Evolutionary conservation across 2,329 filamentous ascomycete species (phyloP), one percentile per base, ranked within the genome.

Genomic region (Penicillium sp.): DNA sequence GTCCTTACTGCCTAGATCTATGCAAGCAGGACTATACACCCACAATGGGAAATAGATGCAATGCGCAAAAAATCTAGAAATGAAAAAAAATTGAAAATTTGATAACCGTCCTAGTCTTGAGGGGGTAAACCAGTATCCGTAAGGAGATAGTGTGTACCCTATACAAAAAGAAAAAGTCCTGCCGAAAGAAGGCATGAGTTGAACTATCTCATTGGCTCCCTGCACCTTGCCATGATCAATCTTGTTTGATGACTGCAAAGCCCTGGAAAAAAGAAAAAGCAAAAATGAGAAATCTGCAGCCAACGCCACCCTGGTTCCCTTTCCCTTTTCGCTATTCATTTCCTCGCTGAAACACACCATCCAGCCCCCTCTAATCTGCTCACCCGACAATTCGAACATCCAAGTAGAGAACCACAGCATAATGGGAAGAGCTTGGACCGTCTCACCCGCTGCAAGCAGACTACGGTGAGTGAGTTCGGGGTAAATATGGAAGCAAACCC

Each of bases 181-280:
- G 56, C 63, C 48, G 25, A 59, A 59, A 59, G 22, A 48, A 58
- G 40, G 48, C 53, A 49, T 26, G 8, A 33, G 28, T 48, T 13
- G 2, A 25, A 7, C 25, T 1, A 16, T 19, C n/a, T 45, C 25
- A 61, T 61, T 63, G 61, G 58, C 40, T 55, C 16, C 46, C 52
- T 61, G 61, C 64, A 60, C 58, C 55, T 57, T 62, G 55, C 60
- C 64, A 60, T 55, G 10, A 43, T 33, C 48, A 25, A 45, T 57
- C 58, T 57, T 38, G 28, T 55, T 64, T 55, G 30, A 49, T 30
- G 42, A 58, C 57, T 43, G 30, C 43, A 52, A 51, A 58, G 57
- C 49, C 35, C 60, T 58, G 19, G 19, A 22, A 53, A 53, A 28
- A 1, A 37, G 19, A 53, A 26, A 38, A 55, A 61, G 13, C 48